Base-by-base conservation (phyloP, 306 rosid genomes). In the Rosa lucieae region DNA sequence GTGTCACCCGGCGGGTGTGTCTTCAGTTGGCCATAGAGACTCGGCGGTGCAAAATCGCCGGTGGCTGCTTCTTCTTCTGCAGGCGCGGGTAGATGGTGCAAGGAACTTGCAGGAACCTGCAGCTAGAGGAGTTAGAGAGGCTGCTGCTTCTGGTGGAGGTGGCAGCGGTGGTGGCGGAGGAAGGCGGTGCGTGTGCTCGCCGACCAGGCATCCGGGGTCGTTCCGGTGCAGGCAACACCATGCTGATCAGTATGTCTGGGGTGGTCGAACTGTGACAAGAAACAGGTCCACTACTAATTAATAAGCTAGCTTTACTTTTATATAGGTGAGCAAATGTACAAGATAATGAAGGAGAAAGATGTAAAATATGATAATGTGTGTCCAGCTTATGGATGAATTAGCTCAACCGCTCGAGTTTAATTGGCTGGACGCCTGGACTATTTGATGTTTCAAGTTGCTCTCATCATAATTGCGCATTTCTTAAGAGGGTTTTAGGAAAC, bases 161-260 rank as follows among this genome's bases (percentile, higher is more conserved):
- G 73, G 77, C 8, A 70, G 71, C 3, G 75, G 82, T 0, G 82
- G 44, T 0, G 83, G 75, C 68, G 49, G 78, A 0, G 26, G 8
- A 7, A 82, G 78, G 84, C 85, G 67, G 32, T 92, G 98, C 37
- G 61, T 84, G 78, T 92, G 98, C 75, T 94, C 98, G 11, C 97
- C 97, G 51, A 90, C 97, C 3, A 80, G 52, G 77, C 97, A 94
- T 82, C 97, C 94, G 0, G 97, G 97, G 20, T 92, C 98, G 39
- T 94, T 92, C 77, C 91, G 97, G 79, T 94, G 98, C 71, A 85
- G 98, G 52, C 92, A 83, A n/a, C 98, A 90, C 81, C 93, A 61
- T 3, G 87, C 73, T 8, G 79, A 39, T 17, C 72, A 85, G 83
- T 90, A 94, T 63, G 91, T 85, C 8, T 94, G 97, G 97, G 91